Evolutionary conservation across 257 asterid genomes (phyloP).

Genomic region (Fraxinus pennsylvanica): DNA sequence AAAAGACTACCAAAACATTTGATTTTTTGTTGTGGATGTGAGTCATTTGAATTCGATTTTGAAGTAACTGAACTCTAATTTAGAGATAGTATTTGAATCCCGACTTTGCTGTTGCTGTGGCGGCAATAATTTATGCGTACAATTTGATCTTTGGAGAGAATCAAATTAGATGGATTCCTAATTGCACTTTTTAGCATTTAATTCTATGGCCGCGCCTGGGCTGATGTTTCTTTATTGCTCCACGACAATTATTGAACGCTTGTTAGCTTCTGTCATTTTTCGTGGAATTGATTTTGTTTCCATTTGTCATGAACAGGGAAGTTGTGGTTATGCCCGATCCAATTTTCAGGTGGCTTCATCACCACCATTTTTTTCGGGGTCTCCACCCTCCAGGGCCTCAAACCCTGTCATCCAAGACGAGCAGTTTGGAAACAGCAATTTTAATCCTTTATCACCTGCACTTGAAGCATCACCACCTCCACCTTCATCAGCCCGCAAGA

Average conservation of each 20-base stretch:
- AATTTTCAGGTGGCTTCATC: conserved; percentile 47
- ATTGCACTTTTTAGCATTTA: neutral
- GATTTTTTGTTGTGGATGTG: neutral
- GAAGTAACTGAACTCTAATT: neutral
- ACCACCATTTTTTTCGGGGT: conserved; percentile 53
- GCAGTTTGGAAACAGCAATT: conserved; percentile 37
- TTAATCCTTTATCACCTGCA: conserved; percentile 39
- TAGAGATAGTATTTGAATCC: neutral
- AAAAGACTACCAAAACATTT: neutral
- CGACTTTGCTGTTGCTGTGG: neutral
- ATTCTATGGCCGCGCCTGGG: neutral
- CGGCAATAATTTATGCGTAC: neutral
- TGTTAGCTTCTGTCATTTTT: neutral
- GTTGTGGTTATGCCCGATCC: conserved; percentile 30
- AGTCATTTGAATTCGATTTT: neutral
- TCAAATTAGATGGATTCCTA: neutral
- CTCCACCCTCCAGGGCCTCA: conserved; percentile 59
- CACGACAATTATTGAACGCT: neutral
- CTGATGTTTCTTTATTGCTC: too few species aligned
- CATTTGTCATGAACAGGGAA: conserved; percentile 21
- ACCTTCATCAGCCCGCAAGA: conserved; percentile 28
- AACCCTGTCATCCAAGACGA: conserved; percentile 61
- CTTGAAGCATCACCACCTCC: conserved; percentile 30
- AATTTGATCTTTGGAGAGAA: neutral
- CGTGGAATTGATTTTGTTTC: neutral